phyloP scores from a whole-genome alignment of 768 basidiomycete species.

The Rhodotorula paludigena region DNA sequence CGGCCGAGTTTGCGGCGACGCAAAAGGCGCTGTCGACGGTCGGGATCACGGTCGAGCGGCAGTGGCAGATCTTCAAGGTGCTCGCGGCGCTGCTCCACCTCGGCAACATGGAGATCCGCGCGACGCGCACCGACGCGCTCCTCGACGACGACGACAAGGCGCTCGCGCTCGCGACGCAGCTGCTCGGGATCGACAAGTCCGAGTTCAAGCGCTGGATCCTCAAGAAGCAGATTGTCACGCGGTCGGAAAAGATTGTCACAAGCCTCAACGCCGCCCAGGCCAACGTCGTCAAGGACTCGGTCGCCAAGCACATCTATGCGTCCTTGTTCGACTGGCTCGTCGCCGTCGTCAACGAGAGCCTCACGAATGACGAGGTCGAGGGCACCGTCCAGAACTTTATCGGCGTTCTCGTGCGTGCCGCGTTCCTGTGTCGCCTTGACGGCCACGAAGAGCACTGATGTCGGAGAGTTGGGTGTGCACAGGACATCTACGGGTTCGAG shows the following conservation, averaged over 20 bases:
- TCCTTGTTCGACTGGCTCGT: constrained; percentile 99
- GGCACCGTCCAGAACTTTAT: constrained; percentile 82
- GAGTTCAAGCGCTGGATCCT: constrained; percentile 99
- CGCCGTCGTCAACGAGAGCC: constrained; percentile 90
- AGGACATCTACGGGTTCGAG: constrained; percentile 52
- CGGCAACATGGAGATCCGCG: constrained; percentile 91
- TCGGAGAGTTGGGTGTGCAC: neutral
- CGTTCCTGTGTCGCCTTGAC: constrained; percentile 54
- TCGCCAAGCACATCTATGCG: constrained; percentile 97
- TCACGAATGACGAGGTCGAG: constrained; percentile 90
- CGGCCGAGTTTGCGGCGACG: constrained; percentile 86
- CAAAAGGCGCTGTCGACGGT: constrained; percentile 94
- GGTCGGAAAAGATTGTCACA: constrained; percentile 92
- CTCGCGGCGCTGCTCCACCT: constrained; percentile 89
- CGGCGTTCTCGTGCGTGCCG: constrained; percentile 86
- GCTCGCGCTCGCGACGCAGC: constrained; percentile 72
- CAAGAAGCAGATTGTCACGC: constrained; percentile 93
- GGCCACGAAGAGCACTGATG: neutral
- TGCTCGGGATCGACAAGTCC: constrained; percentile 78
- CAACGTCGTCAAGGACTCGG: constrained; percentile 87
- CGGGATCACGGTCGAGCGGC: constrained; percentile 93
- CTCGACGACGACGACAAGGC: constrained; percentile 78
- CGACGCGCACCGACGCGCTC: constrained; percentile 70
- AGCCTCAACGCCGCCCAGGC: constrained; percentile 80
- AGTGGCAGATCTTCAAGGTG: constrained; percentile 90